Conservation (phyloP, 257 asterid species). For the Perilla frutescens region DNA sequence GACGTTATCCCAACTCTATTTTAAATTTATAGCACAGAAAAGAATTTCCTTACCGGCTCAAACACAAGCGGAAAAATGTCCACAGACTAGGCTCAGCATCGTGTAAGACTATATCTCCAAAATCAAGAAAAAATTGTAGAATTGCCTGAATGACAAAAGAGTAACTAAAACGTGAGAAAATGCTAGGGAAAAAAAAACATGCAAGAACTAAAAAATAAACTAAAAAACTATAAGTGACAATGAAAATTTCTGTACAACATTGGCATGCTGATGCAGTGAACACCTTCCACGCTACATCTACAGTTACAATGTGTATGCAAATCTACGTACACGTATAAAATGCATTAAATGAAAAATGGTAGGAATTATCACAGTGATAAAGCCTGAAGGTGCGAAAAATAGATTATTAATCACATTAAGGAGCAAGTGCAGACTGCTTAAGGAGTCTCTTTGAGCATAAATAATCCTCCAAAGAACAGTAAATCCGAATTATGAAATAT, state of each 20-base stretch:
- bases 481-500: neutral
- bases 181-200: neutral
- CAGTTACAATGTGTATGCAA: neutral
- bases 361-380: neutral
- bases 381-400: neutral
- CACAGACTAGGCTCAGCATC: slow-evolving; percentile 92
- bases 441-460: slow-evolving; percentile 6
- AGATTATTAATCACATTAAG: neutral
- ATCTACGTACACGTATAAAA: neutral
- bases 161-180: slow-evolving; percentile 25
- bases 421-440: neutral
- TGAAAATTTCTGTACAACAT: neutral
- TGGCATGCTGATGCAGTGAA: neutral
- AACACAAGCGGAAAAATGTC: slow-evolving; percentile 77
- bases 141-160: slow-evolving; percentile 61
- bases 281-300: slow-evolving; percentile 2
- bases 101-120: slow-evolving; percentile 79
- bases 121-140: slow-evolving; percentile 85
- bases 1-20: slow-evolving; percentile 15
- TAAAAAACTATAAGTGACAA: neutral
- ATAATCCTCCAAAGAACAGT: neutral
- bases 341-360: neutral
- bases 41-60: slow-evolving; percentile 76
- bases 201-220: slow-evolving; percentile 10
- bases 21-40: slow-evolving; percentile 12